Conservation (phyloP, 306 rosid genomes). For the Senna siamea region DNA sequence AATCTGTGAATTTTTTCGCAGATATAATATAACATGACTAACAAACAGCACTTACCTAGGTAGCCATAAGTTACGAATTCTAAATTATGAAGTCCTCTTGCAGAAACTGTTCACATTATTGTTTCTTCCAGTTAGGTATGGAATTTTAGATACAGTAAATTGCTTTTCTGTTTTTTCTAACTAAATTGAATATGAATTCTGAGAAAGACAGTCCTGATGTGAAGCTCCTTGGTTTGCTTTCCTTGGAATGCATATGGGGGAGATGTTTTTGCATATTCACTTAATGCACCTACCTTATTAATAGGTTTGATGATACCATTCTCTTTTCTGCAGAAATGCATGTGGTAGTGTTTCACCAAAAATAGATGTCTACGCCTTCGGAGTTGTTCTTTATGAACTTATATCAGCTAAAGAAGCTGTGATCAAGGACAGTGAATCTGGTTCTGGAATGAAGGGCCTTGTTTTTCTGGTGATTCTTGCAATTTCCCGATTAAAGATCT, state of each 20-base stretch:
- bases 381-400: slow-evolving; percentile 47
- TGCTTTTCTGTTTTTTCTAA: neutral
- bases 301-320: neutral
- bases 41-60: neutral
- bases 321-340: slow-evolving; percentile 40
- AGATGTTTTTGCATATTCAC: neutral
- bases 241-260: neutral
- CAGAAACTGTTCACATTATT: neutral
- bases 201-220: neutral
- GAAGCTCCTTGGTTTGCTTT: slow-evolving; percentile 2
- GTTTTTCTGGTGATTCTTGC: slow-evolving; percentile 53
- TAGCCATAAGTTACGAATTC: neutral
- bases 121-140: neutral
- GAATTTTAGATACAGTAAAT: neutral
- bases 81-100: neutral
- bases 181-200: neutral
- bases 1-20: too few relatives aligned
- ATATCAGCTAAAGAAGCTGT: slow-evolving; percentile 77
- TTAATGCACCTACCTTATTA: neutral
- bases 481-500: neutral
- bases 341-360: slow-evolving; percentile 61
- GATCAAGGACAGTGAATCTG: slow-evolving; percentile 33
- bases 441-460: slow-evolving; percentile 55
- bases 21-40: neutral
- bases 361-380: slow-evolving; percentile 59